Evolutionary conservation across 1,284 basidiomycete genomes (phyloP).

Genomic region (Leccinum pseudoinsigne): DNA sequence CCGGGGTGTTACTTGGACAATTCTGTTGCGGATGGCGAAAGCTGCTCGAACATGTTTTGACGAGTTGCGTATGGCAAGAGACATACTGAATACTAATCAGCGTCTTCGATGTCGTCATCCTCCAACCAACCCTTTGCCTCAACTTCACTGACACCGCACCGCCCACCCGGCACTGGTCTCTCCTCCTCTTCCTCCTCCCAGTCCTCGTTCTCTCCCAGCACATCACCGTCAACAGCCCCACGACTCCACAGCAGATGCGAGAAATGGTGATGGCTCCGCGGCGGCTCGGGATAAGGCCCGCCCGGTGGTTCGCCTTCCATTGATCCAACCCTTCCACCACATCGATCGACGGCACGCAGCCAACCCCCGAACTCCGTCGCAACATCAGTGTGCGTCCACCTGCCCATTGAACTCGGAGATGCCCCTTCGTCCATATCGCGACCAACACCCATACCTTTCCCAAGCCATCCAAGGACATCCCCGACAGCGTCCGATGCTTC

Average conservation of each 20-base stretch:
- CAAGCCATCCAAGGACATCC: conserved; percentile 59
- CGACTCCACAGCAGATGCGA: conserved; percentile 50
- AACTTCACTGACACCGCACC: not conserved
- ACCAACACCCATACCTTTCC: conserved; percentile 18
- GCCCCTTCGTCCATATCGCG: conserved; percentile 20
- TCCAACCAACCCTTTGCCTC: conserved; percentile 56
- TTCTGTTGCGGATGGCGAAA: not conserved
- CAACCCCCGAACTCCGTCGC: conserved; percentile 62
- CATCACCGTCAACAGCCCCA: conserved; percentile 26
- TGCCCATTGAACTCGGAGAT: conserved; percentile 35
- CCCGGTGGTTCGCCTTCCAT: not conserved
- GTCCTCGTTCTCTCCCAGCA: conserved; percentile 21
- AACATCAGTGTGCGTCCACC: conserved; percentile 55
- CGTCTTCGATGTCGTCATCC: conserved; percentile 68
- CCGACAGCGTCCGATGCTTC: conserved; percentile 58
- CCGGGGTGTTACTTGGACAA: conserved; percentile 8
- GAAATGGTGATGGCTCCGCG: conserved; percentile 54
- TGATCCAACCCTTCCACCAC: conserved; percentile 25
- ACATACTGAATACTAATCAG: conserved; percentile 15
- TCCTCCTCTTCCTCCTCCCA: conserved; percentile 17
- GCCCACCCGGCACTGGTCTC: conserved; percentile 21
- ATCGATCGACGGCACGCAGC: conserved; percentile 44
- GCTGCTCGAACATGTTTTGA: not conserved
- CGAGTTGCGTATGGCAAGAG: conserved; percentile 1
- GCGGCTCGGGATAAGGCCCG: conserved; percentile 23